Base-by-base conservation (phyloP, 352 stramenopile genomes). In the Pythium oligandrum region DNA sequence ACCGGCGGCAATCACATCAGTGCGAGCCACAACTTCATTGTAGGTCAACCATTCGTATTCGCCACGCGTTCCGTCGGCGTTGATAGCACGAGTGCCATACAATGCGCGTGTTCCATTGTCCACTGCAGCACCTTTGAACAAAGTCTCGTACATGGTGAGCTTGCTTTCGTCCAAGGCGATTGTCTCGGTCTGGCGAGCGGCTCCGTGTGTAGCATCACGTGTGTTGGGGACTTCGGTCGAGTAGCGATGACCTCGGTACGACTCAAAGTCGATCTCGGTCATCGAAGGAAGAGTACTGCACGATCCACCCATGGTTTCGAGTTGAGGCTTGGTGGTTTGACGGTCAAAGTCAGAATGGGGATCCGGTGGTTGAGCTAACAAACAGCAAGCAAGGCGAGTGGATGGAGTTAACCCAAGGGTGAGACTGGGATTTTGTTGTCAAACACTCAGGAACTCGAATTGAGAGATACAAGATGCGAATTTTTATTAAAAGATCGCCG, bases 211-310 rank as follows among this genome's bases (percentile, higher is more conserved):
- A 33, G 60, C 59, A 44, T 76, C 65, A 4, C 58, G 50, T 12
- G 66, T 59, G 55, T 71, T 56, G 32, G 70, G 59, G 48, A 75
- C 61, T 4, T 65, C 61, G 32, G 58, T 59, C 32, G 64, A 71
- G 49, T 71, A 65, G 38, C 67, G 70, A 51, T 60, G 39, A 2
- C 67, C 61, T 11, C 43, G 62, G 62, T 74, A 75, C 31, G 64
- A 71, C 44, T 73, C 64, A 66, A 83, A 74, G 68, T 74, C 67
- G 62, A 78, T 69, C 48, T 81, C 53, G 61, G 57, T 69, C 69
- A 83, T 79, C 37, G 54, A 45, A 44, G 43, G 39, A 33, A 44
- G 53, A 4, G 58, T 67, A 55, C 66, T 78, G 44, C 46, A 60
- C 42, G 48, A 55, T 4, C 61, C 55, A 38, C 67, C 70, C 75